Evolutionary conservation across 2,329 filamentous ascomycete genomes (phyloP).

Genomic region (Botryotinia narcissicola): DNA sequence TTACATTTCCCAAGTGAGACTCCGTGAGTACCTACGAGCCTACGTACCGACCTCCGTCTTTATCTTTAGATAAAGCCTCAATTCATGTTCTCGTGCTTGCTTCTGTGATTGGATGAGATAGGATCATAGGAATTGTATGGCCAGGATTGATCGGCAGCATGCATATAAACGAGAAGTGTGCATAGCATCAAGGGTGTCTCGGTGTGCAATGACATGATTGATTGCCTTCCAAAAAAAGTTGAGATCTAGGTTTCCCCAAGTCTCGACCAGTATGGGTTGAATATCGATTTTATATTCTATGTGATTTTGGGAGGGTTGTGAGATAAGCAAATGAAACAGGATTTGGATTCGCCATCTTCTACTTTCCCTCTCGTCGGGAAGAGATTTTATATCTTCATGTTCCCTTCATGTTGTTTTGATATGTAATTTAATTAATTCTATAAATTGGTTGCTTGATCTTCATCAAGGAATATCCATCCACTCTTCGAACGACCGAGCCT

Average conservation of each 20-base stretch:
- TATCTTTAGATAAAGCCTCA: neutral
- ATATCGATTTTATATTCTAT: neutral
- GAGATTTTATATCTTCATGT: neutral
- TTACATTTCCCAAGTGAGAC: neutral
- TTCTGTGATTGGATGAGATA: constrained; percentile 5
- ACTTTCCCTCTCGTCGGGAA: neutral
- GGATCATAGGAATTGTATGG: neutral
- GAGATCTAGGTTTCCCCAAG: constrained; percentile 12
- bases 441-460: constrained; percentile 3
- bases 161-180: constrained; percentile 19
- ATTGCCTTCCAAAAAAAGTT: constrained; percentile 11
- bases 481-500: neutral
- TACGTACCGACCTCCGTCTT: neutral
- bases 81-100: neutral
- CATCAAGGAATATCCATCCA: constrained; percentile 17
- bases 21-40: neutral
- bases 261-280: constrained; percentile 1
- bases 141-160: constrained; percentile 16
- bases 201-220: neutral
- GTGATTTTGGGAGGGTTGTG: neutral
- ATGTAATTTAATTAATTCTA: constrained; percentile 1
- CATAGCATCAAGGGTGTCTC: constrained; percentile 4
- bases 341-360: neutral
- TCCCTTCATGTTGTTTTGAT: neutral
- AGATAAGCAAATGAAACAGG: neutral